phyloP scores from a whole-genome alignment of 345 rosid genomes.

The Chamaenerion angustifolium region DNA sequence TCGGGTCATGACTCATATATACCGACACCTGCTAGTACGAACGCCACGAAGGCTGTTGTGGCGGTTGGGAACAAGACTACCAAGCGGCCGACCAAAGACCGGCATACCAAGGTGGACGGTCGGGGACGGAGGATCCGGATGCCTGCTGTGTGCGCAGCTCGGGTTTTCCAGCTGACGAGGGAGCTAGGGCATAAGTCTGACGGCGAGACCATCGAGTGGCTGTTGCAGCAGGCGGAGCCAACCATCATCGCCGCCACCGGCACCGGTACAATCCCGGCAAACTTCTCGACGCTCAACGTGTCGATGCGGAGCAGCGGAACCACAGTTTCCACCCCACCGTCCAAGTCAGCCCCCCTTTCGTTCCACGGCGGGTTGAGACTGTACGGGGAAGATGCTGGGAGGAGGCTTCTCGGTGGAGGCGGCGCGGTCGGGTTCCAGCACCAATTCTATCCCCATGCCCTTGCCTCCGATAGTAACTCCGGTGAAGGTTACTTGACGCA shows the following conservation, averaged over 20 bases:
- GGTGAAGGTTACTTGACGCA: conserved; percentile 26
- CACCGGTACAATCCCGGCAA: conserved; percentile 79
- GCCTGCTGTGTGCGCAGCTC: conserved; percentile 78
- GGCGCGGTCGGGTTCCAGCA: conserved; percentile 42
- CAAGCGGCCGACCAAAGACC: conserved; percentile 61
- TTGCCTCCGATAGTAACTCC: conserved; percentile 3
- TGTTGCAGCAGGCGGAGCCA: conserved; percentile 71
- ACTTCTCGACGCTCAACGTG: conserved; percentile 60
- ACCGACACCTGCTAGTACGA: no score
- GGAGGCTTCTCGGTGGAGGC: conserved; percentile 19
- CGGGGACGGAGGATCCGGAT: conserved; percentile 78
- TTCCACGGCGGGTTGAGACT: conserved; percentile 45
- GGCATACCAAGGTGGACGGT: conserved; percentile 80
- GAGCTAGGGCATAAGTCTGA: conserved; percentile 76
- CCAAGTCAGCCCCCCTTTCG: conserved; percentile 40
- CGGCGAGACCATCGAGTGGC: conserved; percentile 82
- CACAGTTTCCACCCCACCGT: conserved; percentile 40
- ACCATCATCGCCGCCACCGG: conserved; percentile 68
- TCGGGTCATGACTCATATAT: no score
- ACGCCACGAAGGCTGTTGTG: conserved; percentile 2
- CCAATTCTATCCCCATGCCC: conserved; percentile 27
- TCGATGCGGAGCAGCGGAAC: conserved; percentile 54
- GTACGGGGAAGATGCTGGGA: conserved; percentile 15
- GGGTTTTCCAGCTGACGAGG: conserved; percentile 67
- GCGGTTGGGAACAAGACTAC: conserved; percentile 6